Evolutionary conservation across 2,329 filamentous ascomycete genomes (phyloP), one percentile per base, ranked within the genome.

Genomic region (Fusarium sp.): DNA sequence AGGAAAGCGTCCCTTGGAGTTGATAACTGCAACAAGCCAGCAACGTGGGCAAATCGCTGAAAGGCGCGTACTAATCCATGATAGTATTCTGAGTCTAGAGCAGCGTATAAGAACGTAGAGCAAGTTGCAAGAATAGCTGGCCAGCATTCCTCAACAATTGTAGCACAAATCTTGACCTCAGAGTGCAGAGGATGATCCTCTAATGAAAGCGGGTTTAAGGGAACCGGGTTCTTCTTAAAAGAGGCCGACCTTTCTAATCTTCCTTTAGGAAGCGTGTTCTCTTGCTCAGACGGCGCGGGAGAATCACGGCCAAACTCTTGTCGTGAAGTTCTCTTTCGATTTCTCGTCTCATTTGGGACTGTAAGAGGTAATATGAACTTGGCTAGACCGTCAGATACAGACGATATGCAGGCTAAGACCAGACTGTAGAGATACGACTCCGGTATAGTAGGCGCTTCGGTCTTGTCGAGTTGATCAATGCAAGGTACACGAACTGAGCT

Each of bases 381-480:
- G 33, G 95, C 96, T 20, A 99, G 85, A 4, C 93, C 94, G 77
- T 99, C 96, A 1, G 95, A 97, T 53, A 99, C 88, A 3, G 91
- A 94, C 46, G 93, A 95, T 65, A 99, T 92, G 77, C 95, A 98
- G 5, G 93, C 92, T 44, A 99, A 83, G 2, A 95, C 93, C 50
- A 99, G 85, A 69, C 92, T 94, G 81, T 98, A 98, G 11, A 97
- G 88, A 76, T 99, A 99, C 0, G 96, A 97, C 67, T 98, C 95
- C 0, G 96, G 96, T 26, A 97, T 88, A 1, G 85, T 75, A 7
- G 95, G 94, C 1, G 95, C 88, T 50, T 97, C 95, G 0, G 90
- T 89, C 80, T 98, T 99, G 82, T 99, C 96, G 23, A 98, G 88
- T 71, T 97, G 93, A 75, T 99, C 96, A 67, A 98, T 93, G 77